These are phyloP conservation scores for Larix kaempferi DNA, from an alignment of 75 land plant species.

Conservation along the genomic window DNA sequence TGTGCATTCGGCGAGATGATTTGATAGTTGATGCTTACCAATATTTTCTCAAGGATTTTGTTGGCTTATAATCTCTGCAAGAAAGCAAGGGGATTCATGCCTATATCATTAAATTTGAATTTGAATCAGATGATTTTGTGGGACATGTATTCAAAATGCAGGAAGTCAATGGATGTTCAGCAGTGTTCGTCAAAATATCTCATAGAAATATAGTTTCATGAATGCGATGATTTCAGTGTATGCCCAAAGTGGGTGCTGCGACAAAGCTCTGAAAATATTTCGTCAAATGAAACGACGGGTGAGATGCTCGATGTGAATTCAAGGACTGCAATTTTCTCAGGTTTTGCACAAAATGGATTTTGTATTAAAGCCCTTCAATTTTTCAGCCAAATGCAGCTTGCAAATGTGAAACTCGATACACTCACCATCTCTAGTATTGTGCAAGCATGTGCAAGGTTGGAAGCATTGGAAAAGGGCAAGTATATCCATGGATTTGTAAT, in stretches of 20 bases:
- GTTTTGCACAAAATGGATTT: slow-evolving; percentile 30
- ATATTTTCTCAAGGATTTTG: slow-evolving; percentile 9
- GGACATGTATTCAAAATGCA: slow-evolving; percentile 17
- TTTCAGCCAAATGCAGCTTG: slow-evolving; percentile 33
- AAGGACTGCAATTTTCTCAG: slow-evolving; percentile 49
- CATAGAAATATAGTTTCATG: slow-evolving; percentile 2
- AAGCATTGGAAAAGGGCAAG: slow-evolving; percentile 32
- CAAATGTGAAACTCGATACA: slow-evolving; percentile 24
- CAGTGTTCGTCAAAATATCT: slow-evolving; percentile 6
- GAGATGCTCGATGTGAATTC: slow-evolving; percentile 1
- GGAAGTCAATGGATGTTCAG: background rate
- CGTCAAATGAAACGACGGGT: slow-evolving; percentile 7
- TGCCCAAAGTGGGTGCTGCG: background rate
- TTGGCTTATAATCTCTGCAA: background rate
- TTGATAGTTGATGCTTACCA: background rate
- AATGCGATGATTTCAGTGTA: slow-evolving; percentile 5
- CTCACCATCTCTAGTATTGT: slow-evolving; percentile 35
- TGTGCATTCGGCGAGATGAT: slow-evolving; percentile 5
- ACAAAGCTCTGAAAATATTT: slow-evolving; percentile 12
- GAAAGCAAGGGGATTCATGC: slow-evolving; percentile 11
- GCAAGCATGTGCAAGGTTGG: slow-evolving; percentile 41
- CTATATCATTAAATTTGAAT: background rate
- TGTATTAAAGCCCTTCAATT: slow-evolving; percentile 24
- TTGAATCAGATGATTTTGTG: background rate
- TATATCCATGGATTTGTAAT: slow-evolving; percentile 35